Evolutionary conservation across 129 eudicot genomes (phyloP), one percentile per base, ranked within the genome.

Genomic region (Saussurea involucrata): DNA sequence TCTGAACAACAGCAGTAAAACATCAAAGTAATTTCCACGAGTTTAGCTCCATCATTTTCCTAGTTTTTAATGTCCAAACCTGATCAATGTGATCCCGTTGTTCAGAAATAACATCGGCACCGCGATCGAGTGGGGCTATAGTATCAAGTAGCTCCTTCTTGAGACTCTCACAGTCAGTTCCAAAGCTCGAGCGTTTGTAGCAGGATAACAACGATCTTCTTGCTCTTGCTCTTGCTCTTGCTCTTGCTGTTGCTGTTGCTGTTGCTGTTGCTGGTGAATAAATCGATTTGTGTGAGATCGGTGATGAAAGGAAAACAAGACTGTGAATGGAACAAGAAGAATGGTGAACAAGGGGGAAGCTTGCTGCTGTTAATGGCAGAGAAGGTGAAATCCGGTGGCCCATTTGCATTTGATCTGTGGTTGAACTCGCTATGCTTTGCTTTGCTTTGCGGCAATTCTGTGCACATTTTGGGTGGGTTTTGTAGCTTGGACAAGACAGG

Each of bases 61-160:
- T 37, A 5, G 9, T 25, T 63, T 40, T 29, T 75, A n/a, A n/a
- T n/a, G 20, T 34, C 15, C 33, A 69, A 74, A 92, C 98, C 90
- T 78, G 85, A 83, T 92, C 94, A 85, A 92, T 83, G 6, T 13
- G 72, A 21, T 86, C 79, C 80, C 77, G 96, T 58, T 91, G 93
- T 69, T 89, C 83, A 69, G 91, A 84, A 28, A 92, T 83, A 69
- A 96, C 98, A 32, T 91, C 90, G 17, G 98, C 96, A 0, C 98
- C 97, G 10, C 98, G 91, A 81, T 94, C 96, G 63, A 94, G 96
- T 21, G 93, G 87, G 2, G 82, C 80, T 69, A 94, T 86, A 76
- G 83, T 83, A 46, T 89, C 84, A 28, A 94, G 85, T 31, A 94
- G 96, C 92, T 89, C 93, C 36, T 78, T 76, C 71, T 94, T 91